phyloP scores from a whole-genome alignment of 2,329 filamentous ascomycete species.

The Huntiella decipiens region DNA sequence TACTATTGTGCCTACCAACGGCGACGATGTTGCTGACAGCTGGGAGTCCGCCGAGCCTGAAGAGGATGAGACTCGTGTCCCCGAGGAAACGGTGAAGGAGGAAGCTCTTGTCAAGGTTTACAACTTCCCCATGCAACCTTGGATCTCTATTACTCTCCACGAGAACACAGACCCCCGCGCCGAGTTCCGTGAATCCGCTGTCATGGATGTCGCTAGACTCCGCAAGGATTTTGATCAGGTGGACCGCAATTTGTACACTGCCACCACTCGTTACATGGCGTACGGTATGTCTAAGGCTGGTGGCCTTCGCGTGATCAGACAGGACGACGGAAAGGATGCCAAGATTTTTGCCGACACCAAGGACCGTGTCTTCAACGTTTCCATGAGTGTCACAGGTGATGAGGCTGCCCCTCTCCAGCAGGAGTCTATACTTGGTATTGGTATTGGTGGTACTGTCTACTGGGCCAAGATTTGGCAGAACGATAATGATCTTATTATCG shows the following conservation, averaged over 20 bases:
- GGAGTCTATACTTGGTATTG: constrained; percentile 79
- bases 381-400: constrained; percentile 47
- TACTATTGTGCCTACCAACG: neutral
- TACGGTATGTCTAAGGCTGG: constrained; percentile 90
- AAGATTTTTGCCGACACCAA: constrained; percentile 81
- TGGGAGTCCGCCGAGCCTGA: constrained; percentile 79
- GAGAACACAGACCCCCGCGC: constrained; percentile 36
- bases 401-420: constrained; percentile 23
- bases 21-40: constrained; percentile 46
- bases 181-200: constrained; percentile 54
- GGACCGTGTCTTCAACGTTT: constrained; percentile 88
- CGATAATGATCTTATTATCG: constrained; percentile 54
- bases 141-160: constrained; percentile 70
- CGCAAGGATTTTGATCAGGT: constrained; percentile 98
- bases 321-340: constrained; percentile 80
- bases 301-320: constrained; percentile 79
- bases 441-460: constrained; percentile 90
- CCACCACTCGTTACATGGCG: constrained; percentile 77
- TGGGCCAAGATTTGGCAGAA: constrained; percentile 69
- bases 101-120: constrained; percentile 48
- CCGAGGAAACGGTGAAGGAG: constrained; percentile 2
- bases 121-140: constrained; percentile 93
- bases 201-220: constrained; percentile 82
- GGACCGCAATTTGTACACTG: constrained; percentile 79
- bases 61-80: constrained; percentile 40